phyloP scores from a whole-genome alignment of 345 rosid genomes.

The Firmiana major region DNA sequence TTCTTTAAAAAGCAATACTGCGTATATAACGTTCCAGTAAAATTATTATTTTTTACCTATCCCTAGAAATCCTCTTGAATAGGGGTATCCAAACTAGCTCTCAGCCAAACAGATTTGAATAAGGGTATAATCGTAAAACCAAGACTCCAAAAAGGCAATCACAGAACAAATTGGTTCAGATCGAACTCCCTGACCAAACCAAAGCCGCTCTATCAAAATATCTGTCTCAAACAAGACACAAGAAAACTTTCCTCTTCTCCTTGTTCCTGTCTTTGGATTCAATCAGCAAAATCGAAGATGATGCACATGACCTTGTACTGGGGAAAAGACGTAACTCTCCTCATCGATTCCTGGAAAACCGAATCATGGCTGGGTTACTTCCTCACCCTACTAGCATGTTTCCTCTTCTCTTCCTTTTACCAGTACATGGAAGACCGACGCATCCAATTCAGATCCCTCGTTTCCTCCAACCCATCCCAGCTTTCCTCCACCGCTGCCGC shows the following conservation, averaged over 20 bases:
- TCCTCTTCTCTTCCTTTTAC: slow-evolving; percentile 53
- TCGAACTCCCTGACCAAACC: neutral
- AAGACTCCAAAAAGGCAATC: neutral
- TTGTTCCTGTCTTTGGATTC: slow-evolving; percentile 1
- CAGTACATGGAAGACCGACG: slow-evolving; percentile 68
- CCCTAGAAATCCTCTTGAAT: no score
- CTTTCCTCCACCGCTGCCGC: slow-evolving; percentile 10
- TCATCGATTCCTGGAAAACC: slow-evolving; percentile 67
- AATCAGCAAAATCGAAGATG: slow-evolving; percentile 38
- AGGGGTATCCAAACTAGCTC: no score
- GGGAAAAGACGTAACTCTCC: slow-evolving; percentile 64
- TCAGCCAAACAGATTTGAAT: neutral
- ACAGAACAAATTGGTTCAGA: neutral
- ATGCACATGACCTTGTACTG: slow-evolving; percentile 97
- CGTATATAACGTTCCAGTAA: no score
- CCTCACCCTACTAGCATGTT: slow-evolving; percentile 63
- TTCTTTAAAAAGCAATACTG: no score
- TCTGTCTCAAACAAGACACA: neutral
- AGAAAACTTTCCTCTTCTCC: slow-evolving; percentile 1
- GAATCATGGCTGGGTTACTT: slow-evolving; percentile 57
- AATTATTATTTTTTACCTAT: no score
- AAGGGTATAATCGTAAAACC: neutral
- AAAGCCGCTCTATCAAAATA: neutral
- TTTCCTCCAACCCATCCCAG: slow-evolving; percentile 17
- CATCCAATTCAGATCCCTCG: slow-evolving; percentile 33